Evolutionary conservation across 768 basidiomycete species (phyloP).

Genomic region (Phanerochaete carnosa): DNA sequence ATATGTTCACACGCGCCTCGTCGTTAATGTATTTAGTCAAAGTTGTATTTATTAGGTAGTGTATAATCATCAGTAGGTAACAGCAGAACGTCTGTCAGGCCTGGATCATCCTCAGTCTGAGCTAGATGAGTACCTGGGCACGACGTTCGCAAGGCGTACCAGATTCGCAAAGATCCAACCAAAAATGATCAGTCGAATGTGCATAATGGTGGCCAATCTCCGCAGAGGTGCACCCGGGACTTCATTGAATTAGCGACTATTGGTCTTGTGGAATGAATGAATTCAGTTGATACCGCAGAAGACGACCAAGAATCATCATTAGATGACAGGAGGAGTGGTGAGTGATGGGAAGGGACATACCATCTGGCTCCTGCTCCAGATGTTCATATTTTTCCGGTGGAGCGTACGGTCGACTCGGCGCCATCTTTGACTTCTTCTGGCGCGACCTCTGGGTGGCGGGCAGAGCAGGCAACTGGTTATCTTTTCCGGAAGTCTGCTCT

Average conservation of each 20-base stretch:
- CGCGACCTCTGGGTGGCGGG: neutral
- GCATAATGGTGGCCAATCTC: constrained; percentile 76
- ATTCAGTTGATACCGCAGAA: constrained; percentile 85
- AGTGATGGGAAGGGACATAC: constrained; percentile 32
- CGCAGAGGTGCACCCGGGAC: constrained; percentile 68
- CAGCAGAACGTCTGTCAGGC: constrained; percentile 52
- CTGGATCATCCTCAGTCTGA: constrained; percentile 29
- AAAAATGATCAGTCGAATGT: constrained; percentile 81
- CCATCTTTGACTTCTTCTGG: constrained; percentile 12
- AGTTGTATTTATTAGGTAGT: constrained; percentile 52
- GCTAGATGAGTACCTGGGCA: neutral
- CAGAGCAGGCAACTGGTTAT: neutral
- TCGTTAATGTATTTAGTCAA: constrained; percentile 35
- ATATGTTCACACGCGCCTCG: neutral
- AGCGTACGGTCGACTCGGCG: constrained; percentile 42
- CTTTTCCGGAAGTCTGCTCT: neutral
- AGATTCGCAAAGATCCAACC: constrained; percentile 65
- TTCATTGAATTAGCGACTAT: constrained; percentile 21
- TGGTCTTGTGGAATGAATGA: neutral
- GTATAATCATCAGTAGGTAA: constrained; percentile 56
- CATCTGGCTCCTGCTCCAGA: constrained; percentile 50
- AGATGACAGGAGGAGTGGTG: neutral
- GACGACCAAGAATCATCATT: constrained; percentile 46
- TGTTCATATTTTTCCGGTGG: constrained; percentile 52
- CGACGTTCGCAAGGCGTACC: constrained; percentile 32